Conservation (phyloP, 2,329 filamentous ascomycete species). For the Clonostachys sp. region DNA sequence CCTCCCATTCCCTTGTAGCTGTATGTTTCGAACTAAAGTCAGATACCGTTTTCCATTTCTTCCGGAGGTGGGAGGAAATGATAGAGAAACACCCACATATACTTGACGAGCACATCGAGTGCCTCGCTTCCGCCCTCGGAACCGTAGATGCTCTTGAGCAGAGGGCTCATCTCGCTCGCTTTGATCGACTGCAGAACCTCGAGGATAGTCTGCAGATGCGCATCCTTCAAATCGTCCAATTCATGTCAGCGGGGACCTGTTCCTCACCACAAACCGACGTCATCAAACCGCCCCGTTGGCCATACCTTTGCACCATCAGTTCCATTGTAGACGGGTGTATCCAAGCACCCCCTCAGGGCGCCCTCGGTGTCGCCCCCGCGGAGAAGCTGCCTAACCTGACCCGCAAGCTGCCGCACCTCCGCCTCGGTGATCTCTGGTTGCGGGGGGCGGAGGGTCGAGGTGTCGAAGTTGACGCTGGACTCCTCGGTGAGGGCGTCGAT, state of each 20-base stretch:
- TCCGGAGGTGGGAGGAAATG: too few relatives aligned
- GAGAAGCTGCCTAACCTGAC: constrained; percentile 83
- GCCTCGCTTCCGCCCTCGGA: constrained; percentile 78
- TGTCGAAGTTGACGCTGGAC: constrained; percentile 87
- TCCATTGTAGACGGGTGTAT: constrained; percentile 75
- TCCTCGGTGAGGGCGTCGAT: constrained; percentile 89
- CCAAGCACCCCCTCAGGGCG: constrained; percentile 76
- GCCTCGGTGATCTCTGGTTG: constrained; percentile 69
- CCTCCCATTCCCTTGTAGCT: constrained; percentile 86
- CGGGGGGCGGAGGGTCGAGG: constrained; percentile 74
- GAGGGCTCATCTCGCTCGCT: constrained; percentile 88
- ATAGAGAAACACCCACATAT: constrained; percentile 67
- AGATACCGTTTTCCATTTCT: not conserved
- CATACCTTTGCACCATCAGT: constrained; percentile 52
- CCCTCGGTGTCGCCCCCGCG: constrained; percentile 84
- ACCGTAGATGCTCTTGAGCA: constrained; percentile 76
- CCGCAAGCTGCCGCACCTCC: constrained; percentile 72
- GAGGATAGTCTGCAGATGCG: constrained; percentile 81
- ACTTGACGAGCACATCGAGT: constrained; percentile 95
- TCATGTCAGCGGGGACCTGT: not conserved
- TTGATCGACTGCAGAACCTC: constrained; percentile 96
- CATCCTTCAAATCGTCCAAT: constrained; percentile 51
- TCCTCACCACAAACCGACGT: not conserved
- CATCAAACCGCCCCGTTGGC: not conserved
- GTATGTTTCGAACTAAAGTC: not conserved